Percentiles rank a stretch among this genome's conserved stretches.
phyloP scores from a whole-genome alignment of 225 moss, liverwort and hornwort species.

The Bryoerythrophyllum caledonicum region DNA sequence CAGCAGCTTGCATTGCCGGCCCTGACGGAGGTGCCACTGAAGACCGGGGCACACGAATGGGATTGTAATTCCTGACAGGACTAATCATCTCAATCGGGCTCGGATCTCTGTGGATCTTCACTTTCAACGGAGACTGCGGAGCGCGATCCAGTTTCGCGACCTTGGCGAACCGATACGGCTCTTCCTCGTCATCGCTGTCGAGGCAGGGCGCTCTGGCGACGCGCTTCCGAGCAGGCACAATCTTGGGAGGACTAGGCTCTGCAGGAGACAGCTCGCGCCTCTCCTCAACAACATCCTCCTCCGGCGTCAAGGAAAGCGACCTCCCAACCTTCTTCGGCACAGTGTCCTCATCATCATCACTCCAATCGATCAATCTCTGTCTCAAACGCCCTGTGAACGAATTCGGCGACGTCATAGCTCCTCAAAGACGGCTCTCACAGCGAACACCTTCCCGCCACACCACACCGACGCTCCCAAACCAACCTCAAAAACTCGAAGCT shows the following conservation, averaged over 20 bases:
- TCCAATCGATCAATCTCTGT: slow-evolving; percentile 45
- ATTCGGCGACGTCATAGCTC: slow-evolving; percentile 40
- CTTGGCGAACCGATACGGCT: slow-evolving; percentile 9
- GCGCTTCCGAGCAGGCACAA: slow-evolving; percentile 36
- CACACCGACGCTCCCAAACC: neutral
- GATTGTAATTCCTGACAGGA: slow-evolving; percentile 20
- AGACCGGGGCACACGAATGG: slow-evolving; percentile 20
- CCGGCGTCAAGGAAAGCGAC: slow-evolving; percentile 9
- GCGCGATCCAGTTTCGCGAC: slow-evolving; percentile 27
- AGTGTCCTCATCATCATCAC: slow-evolving; percentile 39
- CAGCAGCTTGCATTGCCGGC: slow-evolving; percentile 61
- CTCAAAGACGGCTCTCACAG: no score
- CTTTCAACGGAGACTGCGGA: slow-evolving; percentile 25
- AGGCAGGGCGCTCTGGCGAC: slow-evolving; percentile 39
- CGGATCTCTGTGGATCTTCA: slow-evolving; percentile 15
- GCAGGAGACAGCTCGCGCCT: slow-evolving; percentile 16
- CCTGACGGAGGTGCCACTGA: slow-evolving; percentile 15
- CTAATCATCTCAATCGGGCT: slow-evolving; percentile 16
- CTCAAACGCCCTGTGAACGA: slow-evolving; percentile 34
- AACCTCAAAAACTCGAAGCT: neutral
- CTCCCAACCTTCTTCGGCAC: slow-evolving; percentile 29
- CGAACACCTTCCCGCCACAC: neutral
- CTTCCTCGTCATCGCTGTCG: slow-evolving; percentile 43
- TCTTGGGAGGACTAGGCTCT: slow-evolving; percentile 39
- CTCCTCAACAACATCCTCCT: slow-evolving; percentile 10